Conservation (phyloP, 495 filamentous ascomycete species). For the Bacidia rubella region DNA sequence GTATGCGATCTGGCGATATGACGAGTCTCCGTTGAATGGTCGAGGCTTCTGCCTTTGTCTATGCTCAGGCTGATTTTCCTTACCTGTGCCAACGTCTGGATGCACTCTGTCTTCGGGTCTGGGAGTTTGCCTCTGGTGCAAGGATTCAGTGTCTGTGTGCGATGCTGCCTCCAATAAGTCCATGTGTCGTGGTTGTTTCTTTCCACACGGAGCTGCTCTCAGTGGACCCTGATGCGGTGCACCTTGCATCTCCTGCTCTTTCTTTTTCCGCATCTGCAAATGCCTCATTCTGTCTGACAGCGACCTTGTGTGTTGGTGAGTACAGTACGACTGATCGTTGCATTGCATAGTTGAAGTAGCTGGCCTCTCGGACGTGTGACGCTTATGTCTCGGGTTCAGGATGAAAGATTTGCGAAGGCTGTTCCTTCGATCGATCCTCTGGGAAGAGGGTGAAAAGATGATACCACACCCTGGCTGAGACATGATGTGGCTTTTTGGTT, state of each 20-base stretch:
- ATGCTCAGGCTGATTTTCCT: slow-evolving; percentile 10
- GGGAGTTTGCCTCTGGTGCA: slow-evolving; percentile 4
- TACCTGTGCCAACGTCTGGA: slow-evolving; percentile 8
- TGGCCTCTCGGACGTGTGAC: slow-evolving; percentile 10
- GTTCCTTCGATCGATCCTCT: slow-evolving; percentile 15
- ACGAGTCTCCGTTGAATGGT: slow-evolving; percentile 8
- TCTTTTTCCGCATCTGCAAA: slow-evolving; percentile 16
- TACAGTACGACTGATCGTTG: slow-evolving; percentile 1
- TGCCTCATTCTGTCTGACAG: slow-evolving; percentile 16
- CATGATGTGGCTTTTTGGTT: slow-evolving; percentile 14
- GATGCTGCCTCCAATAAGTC: slow-evolving; percentile 17
- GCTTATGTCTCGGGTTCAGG: slow-evolving; percentile 13
- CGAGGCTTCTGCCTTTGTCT: slow-evolving; percentile 7
- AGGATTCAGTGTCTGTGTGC: slow-evolving; percentile 10
- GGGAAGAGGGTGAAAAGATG: slow-evolving; percentile 11
- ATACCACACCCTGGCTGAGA: slow-evolving; percentile 16
- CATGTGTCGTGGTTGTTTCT: slow-evolving; percentile 12
- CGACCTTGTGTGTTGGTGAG: slow-evolving; percentile 7
- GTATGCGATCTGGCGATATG: slow-evolving; percentile 17
- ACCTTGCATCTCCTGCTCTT: slow-evolving; percentile 9
- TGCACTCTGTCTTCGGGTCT: slow-evolving; percentile 3
- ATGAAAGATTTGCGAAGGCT: slow-evolving; percentile 12
- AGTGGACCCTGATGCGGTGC: slow-evolving; percentile 5
- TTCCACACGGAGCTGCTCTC: slow-evolving; percentile 1
- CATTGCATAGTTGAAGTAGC: background rate